phyloP scores from a whole-genome alignment of 2,329 filamentous ascomycete species.

The Phyllosticta citribraziliensis region DNA sequence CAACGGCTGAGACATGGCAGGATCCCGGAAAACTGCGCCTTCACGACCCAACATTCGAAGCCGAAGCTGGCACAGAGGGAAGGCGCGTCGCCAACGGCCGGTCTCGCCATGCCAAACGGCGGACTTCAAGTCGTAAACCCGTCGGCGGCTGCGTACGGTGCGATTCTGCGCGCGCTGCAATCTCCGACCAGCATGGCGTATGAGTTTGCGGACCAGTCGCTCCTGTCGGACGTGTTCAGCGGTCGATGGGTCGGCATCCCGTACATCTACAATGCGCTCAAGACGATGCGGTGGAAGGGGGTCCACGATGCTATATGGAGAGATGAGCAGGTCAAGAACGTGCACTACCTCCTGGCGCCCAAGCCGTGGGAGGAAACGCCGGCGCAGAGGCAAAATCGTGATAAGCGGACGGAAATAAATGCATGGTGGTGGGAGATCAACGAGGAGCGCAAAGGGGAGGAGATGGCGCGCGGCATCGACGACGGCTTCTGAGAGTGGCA shows the following conservation, averaged over 20 bases:
- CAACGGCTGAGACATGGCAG: slow-evolving; percentile 16
- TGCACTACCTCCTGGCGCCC: slow-evolving; percentile 52
- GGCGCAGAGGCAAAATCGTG: slow-evolving; percentile 24
- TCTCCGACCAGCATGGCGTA: slow-evolving; percentile 39
- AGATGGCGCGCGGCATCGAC: slow-evolving; percentile 38
- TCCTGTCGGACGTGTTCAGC: slow-evolving; percentile 47
- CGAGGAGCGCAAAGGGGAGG: slow-evolving; percentile 37
- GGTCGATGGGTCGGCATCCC: slow-evolving; percentile 50
- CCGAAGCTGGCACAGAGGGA: slow-evolving; percentile 42
- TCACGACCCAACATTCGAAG: slow-evolving; percentile 45
- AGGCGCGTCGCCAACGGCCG: slow-evolving; percentile 41
- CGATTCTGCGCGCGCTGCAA: slow-evolving; percentile 39
- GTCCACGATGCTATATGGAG: slow-evolving; percentile 52
- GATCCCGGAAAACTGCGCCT: slow-evolving; percentile 51
- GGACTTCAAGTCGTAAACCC: slow-evolving; percentile 54
- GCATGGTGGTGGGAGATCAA: slow-evolving; percentile 50
- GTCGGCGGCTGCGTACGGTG: slow-evolving; percentile 41
- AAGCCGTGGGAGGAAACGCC: slow-evolving; percentile 53
- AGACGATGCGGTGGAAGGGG: slow-evolving; percentile 46
- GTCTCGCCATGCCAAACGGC: slow-evolving; percentile 50
- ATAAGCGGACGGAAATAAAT: slow-evolving; percentile 31
- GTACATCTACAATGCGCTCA: slow-evolving; percentile 53
- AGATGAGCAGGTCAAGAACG: slow-evolving; percentile 51
- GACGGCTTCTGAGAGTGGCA: slow-evolving; percentile 39
- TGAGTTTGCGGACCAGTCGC: slow-evolving; percentile 51